Evolutionary conservation across 2,329 filamentous ascomycete species (phyloP).

Genomic region (Hypoxylon sp.): DNA sequence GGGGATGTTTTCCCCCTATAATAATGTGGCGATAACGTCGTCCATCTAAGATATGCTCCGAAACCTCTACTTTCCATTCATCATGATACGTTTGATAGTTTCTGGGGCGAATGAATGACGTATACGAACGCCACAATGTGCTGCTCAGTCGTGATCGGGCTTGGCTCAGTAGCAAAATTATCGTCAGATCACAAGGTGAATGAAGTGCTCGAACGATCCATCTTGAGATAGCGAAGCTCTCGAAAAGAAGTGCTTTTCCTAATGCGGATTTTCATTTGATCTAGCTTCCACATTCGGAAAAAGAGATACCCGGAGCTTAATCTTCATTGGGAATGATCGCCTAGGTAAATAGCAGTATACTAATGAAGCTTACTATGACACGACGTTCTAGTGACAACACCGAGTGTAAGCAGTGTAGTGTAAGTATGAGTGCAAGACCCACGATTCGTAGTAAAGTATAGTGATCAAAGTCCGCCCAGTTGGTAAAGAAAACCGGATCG

Average conservation of each 20-base stretch:
- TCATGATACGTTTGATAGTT: conserved; percentile 1
- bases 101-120: conserved; percentile 10
- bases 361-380: conserved; percentile 40
- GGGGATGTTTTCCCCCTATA: background rate
- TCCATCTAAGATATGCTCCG: background rate
- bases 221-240: conserved; percentile 25
- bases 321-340: conserved; percentile 34
- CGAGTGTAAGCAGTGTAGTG: conserved; percentile 37
- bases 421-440: conserved; percentile 22
- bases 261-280: conserved; percentile 11
- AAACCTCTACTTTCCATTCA: background rate
- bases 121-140: conserved; percentile 20
- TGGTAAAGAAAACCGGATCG: conserved; percentile 31
- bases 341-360: conserved; percentile 27
- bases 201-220: conserved; percentile 6
- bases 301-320: conserved; percentile 20
- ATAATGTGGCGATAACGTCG: conserved; percentile 13
- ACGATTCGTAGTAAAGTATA: conserved; percentile 41
- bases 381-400: conserved; percentile 12
- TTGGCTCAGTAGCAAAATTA: background rate
- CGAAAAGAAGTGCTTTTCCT: conserved; percentile 14
- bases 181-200: background rate
- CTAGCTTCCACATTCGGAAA: conserved; percentile 38
- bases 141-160: conserved; percentile 18
- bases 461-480: conserved; percentile 27